These are phyloP conservation scores for Suhomyces faveliae DNA, from an alignment of 805 yeast genomes.

Conservation along the genomic window DNA sequence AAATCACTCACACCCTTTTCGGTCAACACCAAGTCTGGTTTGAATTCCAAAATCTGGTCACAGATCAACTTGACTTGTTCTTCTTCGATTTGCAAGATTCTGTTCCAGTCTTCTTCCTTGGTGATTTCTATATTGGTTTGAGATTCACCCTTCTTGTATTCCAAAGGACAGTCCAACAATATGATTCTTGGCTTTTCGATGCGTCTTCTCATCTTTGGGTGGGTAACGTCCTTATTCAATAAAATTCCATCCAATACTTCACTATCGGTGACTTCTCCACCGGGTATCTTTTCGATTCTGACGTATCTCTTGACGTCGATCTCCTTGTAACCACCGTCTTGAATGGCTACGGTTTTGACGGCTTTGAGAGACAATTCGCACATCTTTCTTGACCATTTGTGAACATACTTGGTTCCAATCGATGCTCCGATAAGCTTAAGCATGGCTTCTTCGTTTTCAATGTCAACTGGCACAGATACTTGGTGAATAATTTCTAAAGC, in stretches of 20 bases:
- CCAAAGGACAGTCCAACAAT: slow-evolving; percentile 92
- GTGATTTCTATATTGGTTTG: slow-evolving; percentile 97
- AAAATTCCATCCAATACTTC: slow-evolving; percentile 87
- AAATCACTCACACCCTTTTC: slow-evolving; percentile 98
- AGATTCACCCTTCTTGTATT: slow-evolving; percentile 98
- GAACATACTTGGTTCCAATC: slow-evolving; percentile 93
- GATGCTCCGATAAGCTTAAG: slow-evolving; percentile 81
- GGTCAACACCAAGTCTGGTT: slow-evolving; percentile 93
- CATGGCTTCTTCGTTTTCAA: slow-evolving; percentile 83
- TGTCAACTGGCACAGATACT: slow-evolving; percentile 82
- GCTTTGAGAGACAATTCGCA: slow-evolving; percentile 85
- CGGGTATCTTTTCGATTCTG: slow-evolving; percentile 93
- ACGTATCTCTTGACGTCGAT: slow-evolving; percentile 92
- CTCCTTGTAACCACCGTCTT: slow-evolving; percentile 64
- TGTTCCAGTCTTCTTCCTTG: slow-evolving; percentile 93
- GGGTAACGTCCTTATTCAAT: slow-evolving; percentile 96
- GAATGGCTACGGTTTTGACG: slow-evolving; percentile 74
- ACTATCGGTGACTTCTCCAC: slow-evolving; percentile 93
- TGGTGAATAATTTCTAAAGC: slow-evolving; percentile 84
- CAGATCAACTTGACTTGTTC: slow-evolving; percentile 90
- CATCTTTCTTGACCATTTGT: slow-evolving; percentile 89
- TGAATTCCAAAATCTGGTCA: slow-evolving; percentile 76
- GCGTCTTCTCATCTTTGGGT: slow-evolving; percentile 92
- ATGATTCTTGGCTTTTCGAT: slow-evolving; percentile 88
- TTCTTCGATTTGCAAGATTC: slow-evolving; percentile 94